Base-by-base conservation (phyloP, 805 yeast genomes). In the Clavispora carvajalis region DNA sequence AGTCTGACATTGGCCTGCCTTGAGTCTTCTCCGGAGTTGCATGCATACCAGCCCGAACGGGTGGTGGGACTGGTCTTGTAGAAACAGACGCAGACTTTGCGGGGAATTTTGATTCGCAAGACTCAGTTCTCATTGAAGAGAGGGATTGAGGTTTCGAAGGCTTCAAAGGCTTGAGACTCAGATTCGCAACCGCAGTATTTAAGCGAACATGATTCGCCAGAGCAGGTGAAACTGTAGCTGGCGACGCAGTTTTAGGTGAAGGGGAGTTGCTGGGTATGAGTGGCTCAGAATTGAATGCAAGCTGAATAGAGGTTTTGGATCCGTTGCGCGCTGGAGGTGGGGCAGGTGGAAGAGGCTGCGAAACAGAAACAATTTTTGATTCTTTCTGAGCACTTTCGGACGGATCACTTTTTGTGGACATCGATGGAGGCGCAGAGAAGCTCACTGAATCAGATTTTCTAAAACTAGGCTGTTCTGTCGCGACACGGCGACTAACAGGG, bases 261-360 rank as follows among this genome's bases (percentile, higher is more conserved):
- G 54, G 49, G 4, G 68, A 57, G 28, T 51, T 57, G 7, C 62
- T 60, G 5, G 73, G 73, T 16, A 67, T 58, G 15, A 69, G 59
- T 1, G 73, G 73, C 1, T 69, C 54, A 1, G 67, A 45, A 3
- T 67, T 51, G 38, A 67, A 67, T 2, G 67, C 73, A 33, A 62
- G 46, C 15, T 46, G 49, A 13, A 52, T 37, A 1, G 53, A 50
- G 4, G 48, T 36, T 10, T 50, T 41, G 9, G 40, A 21, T 13
- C 12, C 21, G 12, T 17, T 24, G 15, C 35, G 13, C 3, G 38
- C 22, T 9, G 46, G 37, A 9, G 47, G 40, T 2, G 44, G 44
- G 3, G 49, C 39, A 21, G 43, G 47, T 11, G 42, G 24, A 5
- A 22, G 13, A 9, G 31, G 16, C 5, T 28, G 31, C 12, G 19